Evolutionary conservation across 352 stramenopile species (phyloP).

Genomic region (Globisporangium spiculum): DNA sequence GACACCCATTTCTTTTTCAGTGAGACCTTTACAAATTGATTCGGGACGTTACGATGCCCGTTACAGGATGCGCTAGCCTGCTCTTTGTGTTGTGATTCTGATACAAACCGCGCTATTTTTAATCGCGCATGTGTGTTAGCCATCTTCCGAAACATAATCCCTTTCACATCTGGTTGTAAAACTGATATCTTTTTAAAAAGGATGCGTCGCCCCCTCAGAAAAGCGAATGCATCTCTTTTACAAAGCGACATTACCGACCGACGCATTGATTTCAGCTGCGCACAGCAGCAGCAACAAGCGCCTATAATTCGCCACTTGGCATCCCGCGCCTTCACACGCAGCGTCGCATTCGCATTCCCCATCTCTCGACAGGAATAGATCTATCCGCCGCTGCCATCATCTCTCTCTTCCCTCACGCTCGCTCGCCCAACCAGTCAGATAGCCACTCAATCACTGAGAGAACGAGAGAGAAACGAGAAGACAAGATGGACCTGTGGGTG

Average conservation of each 20-base stretch:
- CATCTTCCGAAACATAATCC: neutral
- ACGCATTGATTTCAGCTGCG: neutral
- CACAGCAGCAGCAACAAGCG: neutral
- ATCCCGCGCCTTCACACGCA: neutral
- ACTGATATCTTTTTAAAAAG: neutral
- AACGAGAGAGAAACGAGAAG: neutral
- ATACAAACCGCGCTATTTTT: neutral
- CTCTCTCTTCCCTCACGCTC: neutral
- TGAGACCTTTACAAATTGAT: conserved; percentile 9
- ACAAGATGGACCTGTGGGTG: conserved; percentile 43
- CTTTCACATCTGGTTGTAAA: neutral
- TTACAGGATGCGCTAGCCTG: neutral
- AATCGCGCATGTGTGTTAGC: neutral
- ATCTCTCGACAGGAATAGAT: conserved; percentile 5
- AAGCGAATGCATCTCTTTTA: conserved; percentile 2
- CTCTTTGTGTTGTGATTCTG: neutral
- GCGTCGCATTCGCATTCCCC: neutral
- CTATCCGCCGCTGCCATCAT: neutral
- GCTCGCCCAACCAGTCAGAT: neutral
- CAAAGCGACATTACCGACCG: neutral
- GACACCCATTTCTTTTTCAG: conserved; percentile 7
- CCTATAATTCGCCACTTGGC: neutral
- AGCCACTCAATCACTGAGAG: neutral
- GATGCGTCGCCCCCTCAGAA: neutral
- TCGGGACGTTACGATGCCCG: neutral